phyloP scores from a whole-genome alignment of 1,139 yeast species.

The Pneumocystis sp. region DNA sequence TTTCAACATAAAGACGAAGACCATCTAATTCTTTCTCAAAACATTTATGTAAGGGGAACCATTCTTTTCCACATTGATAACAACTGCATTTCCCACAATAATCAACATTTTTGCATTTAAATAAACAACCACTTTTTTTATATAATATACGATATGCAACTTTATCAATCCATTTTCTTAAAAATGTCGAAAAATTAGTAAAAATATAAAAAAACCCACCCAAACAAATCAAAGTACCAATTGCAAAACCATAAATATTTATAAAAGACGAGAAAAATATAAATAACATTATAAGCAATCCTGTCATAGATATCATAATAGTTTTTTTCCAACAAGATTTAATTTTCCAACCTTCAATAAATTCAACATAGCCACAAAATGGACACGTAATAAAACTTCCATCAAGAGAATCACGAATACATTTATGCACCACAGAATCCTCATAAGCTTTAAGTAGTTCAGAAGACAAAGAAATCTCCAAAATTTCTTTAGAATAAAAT shows the following conservation, averaged over 20 bases:
- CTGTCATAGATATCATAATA: not conserved
- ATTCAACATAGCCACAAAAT: conserved; percentile 13
- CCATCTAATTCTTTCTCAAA: conserved; percentile 14
- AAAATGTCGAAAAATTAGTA: not conserved
- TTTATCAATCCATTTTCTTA: conserved; percentile 3
- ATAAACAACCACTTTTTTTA: conserved; percentile 12
- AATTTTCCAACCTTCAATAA: not conserved
- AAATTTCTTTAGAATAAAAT: conserved; percentile 8
- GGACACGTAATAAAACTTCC: conserved; percentile 11
- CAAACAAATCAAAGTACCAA: not conserved
- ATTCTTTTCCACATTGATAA: conserved; percentile 13
- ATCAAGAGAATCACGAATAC: conserved; percentile 3
- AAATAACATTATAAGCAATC: not conserved
- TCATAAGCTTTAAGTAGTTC: conserved; percentile 11
- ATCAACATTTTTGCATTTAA: conserved; percentile 12
- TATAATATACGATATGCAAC: conserved; percentile 10
- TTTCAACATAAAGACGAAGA: conserved; percentile 13
- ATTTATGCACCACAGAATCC: conserved; percentile 2
- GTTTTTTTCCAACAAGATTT: not conserved
- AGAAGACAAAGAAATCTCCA: conserved; percentile 8
- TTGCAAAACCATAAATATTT: not conserved
- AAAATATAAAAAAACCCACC: not conserved
- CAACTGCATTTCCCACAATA: conserved; percentile 12
- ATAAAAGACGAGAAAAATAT: not conserved
- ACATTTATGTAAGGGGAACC: conserved; percentile 14